These are phyloP conservation scores for Penicillium sp. DNA, from an alignment of 2,329 filamentous ascomycete genomes.

Conservation along the genomic window DNA sequence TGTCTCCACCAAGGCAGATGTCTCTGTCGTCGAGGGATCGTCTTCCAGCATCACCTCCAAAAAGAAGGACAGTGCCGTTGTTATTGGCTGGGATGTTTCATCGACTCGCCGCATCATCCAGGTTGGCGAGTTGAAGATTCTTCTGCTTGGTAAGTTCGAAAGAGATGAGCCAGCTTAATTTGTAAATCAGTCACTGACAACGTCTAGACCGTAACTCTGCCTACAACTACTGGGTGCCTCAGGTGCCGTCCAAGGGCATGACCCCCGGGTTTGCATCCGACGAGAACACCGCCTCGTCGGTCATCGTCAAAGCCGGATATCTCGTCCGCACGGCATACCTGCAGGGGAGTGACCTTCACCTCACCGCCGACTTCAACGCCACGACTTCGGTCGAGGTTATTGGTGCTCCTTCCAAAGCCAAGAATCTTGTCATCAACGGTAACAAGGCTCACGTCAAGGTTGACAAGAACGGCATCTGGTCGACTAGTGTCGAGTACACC, in stretches of 20 bases:
- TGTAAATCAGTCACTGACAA: constrained; percentile 11
- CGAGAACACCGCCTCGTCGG: constrained; percentile 30
- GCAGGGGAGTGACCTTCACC: constrained; percentile 54
- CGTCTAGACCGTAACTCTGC: constrained; percentile 51
- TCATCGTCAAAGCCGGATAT: constrained; percentile 46
- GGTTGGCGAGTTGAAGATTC: constrained; percentile 50
- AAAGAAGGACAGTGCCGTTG: constrained; percentile 26
- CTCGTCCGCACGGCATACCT: constrained; percentile 52
- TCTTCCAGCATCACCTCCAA: constrained; percentile 30
- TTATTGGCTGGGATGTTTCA: constrained; percentile 56
- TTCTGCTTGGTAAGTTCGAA: constrained; percentile 49
- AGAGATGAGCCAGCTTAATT: too few species aligned
- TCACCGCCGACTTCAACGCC: constrained; percentile 70
- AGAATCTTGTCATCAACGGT: constrained; percentile 63
- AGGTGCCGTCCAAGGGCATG: constrained; percentile 31
- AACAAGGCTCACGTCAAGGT: constrained; percentile 42
- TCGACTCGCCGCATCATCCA: constrained; percentile 43
- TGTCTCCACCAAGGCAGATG: constrained; percentile 28
- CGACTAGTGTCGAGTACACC: constrained; percentile 51
- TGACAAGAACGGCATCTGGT: constrained; percentile 49
- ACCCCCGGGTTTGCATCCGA: constrained; percentile 32
- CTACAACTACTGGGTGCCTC: constrained; percentile 47
- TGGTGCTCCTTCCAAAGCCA: constrained; percentile 56
- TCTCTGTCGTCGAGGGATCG: constrained; percentile 35
- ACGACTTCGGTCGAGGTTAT: constrained; percentile 69